These are phyloP conservation scores for Trichoderma asperelloides DNA, from an alignment of 495 filamentous ascomycete genomes.

Conservation along the genomic window DNA sequence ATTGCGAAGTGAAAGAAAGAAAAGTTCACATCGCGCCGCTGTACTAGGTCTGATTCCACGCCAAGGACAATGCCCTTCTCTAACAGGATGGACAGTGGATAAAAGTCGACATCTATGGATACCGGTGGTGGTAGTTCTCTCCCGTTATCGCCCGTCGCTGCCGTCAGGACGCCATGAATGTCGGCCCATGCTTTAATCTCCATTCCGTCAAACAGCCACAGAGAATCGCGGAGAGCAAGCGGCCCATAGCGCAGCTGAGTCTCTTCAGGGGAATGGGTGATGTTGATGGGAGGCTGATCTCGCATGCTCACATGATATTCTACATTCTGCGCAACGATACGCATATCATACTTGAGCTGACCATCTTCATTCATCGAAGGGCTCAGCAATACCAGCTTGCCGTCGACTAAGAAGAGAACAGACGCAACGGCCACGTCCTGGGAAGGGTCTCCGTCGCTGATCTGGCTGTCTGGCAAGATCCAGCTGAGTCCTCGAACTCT, in stretches of 20 bases:
- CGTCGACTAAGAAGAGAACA: constrained; percentile 90
- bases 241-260: constrained; percentile 1
- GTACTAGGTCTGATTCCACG: constrained; percentile 83
- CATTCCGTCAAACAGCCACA: constrained; percentile 89
- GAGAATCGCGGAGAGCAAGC: constrained; percentile 63
- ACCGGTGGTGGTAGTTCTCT: constrained; percentile 57
- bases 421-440: constrained; percentile 93
- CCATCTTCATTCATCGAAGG: constrained; percentile 68
- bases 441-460: constrained; percentile 85
- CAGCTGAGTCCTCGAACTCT: constrained; percentile 90
- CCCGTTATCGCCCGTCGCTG: constrained; percentile 47
- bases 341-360: constrained; percentile 95
- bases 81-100: constrained; percentile 78
- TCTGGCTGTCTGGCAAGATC: constrained; percentile 87
- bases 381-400: constrained; percentile 86
- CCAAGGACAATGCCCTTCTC: constrained; percentile 83
- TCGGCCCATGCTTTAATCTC: constrained; percentile 81
- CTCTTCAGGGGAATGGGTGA: constrained; percentile 18
- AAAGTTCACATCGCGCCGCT: constrained; percentile 82
- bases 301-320: constrained; percentile 91
- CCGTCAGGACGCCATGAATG: constrained; percentile 74
- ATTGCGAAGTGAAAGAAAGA: constrained; percentile 78
- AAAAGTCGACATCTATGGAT: constrained; percentile 71
- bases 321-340: constrained; percentile 86
- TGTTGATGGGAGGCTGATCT: constrained; percentile 55